Conservation (phyloP, 2,329 filamentous ascomycete species). For the Claviceps paspali region DNA sequence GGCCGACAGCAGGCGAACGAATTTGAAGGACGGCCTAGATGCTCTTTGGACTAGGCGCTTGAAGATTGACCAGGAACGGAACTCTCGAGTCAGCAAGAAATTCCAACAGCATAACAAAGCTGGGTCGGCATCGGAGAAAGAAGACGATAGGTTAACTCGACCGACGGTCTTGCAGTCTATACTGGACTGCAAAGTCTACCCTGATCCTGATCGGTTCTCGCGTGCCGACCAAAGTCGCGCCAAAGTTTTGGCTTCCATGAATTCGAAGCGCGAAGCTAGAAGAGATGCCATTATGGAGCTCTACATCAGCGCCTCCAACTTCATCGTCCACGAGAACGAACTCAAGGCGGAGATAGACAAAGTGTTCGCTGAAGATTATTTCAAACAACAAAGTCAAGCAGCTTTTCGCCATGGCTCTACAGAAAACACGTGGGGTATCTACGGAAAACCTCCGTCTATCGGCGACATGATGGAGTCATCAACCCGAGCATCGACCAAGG, state of each 20-base stretch:
- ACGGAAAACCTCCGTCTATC: conserved; percentile 30
- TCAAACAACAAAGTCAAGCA: conserved; percentile 21
- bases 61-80: conserved; percentile 20
- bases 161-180: conserved; percentile 42
- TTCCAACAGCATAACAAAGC: conserved; percentile 30
- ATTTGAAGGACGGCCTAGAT: conserved; percentile 55
- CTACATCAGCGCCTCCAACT: conserved; percentile 75
- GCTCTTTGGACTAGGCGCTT: conserved; percentile 55
- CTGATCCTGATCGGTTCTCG: conserved; percentile 47
- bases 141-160: conserved; percentile 64
- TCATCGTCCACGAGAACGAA: conserved; percentile 72
- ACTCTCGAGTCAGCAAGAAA: conserved; percentile 27
- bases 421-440: conserved; percentile 38
- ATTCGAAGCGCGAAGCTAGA: conserved; percentile 39
- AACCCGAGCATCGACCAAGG: conserved; percentile 19
- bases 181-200: conserved; percentile 33
- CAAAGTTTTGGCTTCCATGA: conserved; percentile 25
- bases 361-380: conserved; percentile 55
- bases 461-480: conserved; percentile 26
- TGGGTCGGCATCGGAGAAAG: conserved; percentile 49
- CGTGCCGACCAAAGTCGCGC: conserved; percentile 33
- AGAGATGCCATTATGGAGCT: conserved; percentile 66
- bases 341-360: conserved; percentile 58
- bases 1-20: conserved; percentile 54
- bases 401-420: conserved; percentile 17